Evolutionary conservation across 139 green algal species (phyloP).

Genomic region (Chlamydomonas asymmetrica): DNA sequence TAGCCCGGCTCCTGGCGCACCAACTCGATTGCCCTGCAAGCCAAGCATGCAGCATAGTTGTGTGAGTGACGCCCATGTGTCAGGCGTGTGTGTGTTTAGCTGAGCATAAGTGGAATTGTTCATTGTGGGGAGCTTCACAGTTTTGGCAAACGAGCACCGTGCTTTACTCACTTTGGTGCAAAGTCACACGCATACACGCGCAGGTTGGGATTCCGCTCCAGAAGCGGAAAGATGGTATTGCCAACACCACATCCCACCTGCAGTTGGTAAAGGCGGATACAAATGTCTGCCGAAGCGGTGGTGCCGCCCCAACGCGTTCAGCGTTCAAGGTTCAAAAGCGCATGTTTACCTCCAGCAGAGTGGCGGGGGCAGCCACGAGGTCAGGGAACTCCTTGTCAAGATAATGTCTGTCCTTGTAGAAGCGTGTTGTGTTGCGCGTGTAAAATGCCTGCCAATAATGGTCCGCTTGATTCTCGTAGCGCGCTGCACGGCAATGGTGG

Average conservation of each 20-base stretch:
- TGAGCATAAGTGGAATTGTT: too few relatives aligned
- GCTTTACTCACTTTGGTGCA: too few relatives aligned
- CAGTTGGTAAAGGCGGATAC: neutral
- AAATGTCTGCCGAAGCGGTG: too few relatives aligned
- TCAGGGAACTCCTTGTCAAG: constrained; percentile 73
- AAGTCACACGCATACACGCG: too few relatives aligned
- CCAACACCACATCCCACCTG: constrained; percentile 94
- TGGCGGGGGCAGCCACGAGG: constrained; percentile 19
- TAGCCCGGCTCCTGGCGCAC: constrained; percentile 56
- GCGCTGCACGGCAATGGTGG: constrained; percentile 52
- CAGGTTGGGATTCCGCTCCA: constrained; percentile 61
- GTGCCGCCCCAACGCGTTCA: too few relatives aligned
- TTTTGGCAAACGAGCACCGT: too few relatives aligned
- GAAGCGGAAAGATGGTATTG: constrained; percentile 89
- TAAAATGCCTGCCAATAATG: constrained; percentile 89
- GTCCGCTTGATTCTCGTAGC: constrained; percentile 63
- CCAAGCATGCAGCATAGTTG: too few relatives aligned
- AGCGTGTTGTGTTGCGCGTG: constrained; percentile 63
- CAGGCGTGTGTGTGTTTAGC: too few relatives aligned
- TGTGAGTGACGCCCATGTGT: too few relatives aligned
- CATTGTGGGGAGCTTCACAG: too few relatives aligned
- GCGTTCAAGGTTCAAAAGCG: neutral
- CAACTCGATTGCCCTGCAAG: constrained; percentile 78
- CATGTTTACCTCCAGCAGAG: constrained; percentile 54
- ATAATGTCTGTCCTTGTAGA: constrained; percentile 92